Evolutionary conservation across 768 basidiomycete genomes (phyloP).

Genomic region (Leucocoprinus sp.): DNA sequence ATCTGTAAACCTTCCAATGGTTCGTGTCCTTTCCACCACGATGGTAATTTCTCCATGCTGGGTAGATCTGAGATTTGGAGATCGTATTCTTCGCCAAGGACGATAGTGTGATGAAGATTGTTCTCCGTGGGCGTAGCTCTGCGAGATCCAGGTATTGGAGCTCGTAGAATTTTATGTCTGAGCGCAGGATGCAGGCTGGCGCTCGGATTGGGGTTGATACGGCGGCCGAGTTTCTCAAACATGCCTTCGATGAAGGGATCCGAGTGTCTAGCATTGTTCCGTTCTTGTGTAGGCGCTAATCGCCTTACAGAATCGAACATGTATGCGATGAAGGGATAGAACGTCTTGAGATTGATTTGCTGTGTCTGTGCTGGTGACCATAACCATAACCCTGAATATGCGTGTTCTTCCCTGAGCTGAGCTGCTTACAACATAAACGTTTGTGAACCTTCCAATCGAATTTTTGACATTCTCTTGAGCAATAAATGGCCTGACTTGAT

Average conservation of each 20-base stretch:
- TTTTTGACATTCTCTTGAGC: constrained; percentile 11
- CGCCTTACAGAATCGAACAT: constrained; percentile 6
- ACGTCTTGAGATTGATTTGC: constrained; percentile 11
- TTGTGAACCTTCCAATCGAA: constrained; percentile 14
- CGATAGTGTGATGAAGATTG: constrained; percentile 1
- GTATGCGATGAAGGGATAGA: constrained; percentile 13
- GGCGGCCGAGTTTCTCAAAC: constrained; percentile 1
- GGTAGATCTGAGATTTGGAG: not conserved
- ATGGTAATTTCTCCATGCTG: not conserved
- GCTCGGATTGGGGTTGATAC: not conserved
- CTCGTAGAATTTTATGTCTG: constrained; percentile 11
- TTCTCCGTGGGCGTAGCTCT: not conserved
- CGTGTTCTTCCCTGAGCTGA: no score
- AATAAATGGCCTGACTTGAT: constrained; percentile 10
- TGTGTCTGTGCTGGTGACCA: constrained; percentile 13
- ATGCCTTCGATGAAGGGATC: not conserved
- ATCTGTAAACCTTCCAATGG: not conserved
- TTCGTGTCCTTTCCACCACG: constrained; percentile 4
- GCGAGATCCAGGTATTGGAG: constrained; percentile 7
- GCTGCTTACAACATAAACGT: constrained; percentile 8
- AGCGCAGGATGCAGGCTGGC: constrained; percentile 10
- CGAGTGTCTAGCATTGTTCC: not conserved
- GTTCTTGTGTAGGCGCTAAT: not conserved
- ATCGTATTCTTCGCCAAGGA: not conserved
- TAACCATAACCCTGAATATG: no score